Evolutionary conservation across 208 protist genomes (phyloP).

Genomic region (Acanthamoeba sp.): DNA sequence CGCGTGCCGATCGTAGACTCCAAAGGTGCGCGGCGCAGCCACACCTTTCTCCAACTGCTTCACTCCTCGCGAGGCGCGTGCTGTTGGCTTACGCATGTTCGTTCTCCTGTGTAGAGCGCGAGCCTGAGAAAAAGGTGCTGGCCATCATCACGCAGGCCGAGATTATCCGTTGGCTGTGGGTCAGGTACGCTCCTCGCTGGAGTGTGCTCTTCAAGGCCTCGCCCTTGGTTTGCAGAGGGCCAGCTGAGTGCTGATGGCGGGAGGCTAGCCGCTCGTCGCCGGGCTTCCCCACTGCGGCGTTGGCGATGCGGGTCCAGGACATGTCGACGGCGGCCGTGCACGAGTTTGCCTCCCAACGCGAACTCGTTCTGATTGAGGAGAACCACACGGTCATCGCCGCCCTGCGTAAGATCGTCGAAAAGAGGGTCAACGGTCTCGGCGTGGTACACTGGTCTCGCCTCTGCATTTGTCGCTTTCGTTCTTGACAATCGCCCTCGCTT

Average conservation of each 20-base stretch:
- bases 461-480: not conserved
- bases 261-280: not conserved
- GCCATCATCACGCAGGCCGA: conserved; percentile 68
- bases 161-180: conserved; percentile 63
- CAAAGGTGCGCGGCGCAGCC: not conserved
- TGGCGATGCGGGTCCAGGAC: conserved; percentile 17
- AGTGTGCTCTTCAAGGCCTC: too few species aligned
- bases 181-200: not conserved
- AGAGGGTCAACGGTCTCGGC: conserved; percentile 47
- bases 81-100: not conserved
- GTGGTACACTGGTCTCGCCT: not conserved
- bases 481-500: not conserved
- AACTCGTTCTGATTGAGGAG: conserved; percentile 36
- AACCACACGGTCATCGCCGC: conserved; percentile 7
- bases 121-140: conserved; percentile 62
- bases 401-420: conserved; percentile 46
- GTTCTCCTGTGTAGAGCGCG: not conserved
- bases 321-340: not conserved
- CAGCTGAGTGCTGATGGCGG: not conserved
- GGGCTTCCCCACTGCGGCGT: not conserved
- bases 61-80: not conserved
- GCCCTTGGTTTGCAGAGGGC: too few species aligned
- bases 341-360: not conserved
- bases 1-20: conserved; percentile 52
- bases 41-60: not conserved